Conservation (phyloP, 306 rosid genomes). For the Chamaecrista fasciculata region DNA sequence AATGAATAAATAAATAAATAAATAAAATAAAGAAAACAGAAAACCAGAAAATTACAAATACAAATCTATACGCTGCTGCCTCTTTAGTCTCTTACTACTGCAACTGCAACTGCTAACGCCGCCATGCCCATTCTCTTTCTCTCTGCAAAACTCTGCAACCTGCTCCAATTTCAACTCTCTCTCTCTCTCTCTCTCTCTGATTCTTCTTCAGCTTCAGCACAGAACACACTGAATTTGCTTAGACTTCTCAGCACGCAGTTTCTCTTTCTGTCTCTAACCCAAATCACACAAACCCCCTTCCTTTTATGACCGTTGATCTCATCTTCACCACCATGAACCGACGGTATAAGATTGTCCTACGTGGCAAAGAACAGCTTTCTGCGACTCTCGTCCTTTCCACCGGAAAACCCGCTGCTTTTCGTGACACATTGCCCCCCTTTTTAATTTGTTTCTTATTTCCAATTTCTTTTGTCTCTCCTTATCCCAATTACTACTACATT, state of each 20-base stretch:
- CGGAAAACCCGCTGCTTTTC: conserved; percentile 82
- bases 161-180: conserved; percentile 34
- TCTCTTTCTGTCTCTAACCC: conserved; percentile 28
- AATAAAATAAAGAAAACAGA: conserved; percentile 2
- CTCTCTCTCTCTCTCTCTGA: not conserved
- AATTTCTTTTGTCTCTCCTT: not conserved
- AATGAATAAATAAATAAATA: no score
- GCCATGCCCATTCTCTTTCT: conserved; percentile 50
- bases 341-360: not conserved
- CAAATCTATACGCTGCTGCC: no score
- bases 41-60: conserved; percentile 18
- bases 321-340: conserved; percentile 31
- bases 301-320: conserved; percentile 22
- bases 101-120: conserved; percentile 49
- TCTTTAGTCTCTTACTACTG: not conserved
- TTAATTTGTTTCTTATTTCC: conserved; percentile 9
- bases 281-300: conserved; percentile 36
- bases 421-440: conserved; percentile 32
- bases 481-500: not conserved
- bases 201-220: conserved; percentile 12
- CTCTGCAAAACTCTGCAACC: conserved; percentile 37
- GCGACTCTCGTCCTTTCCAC: conserved; percentile 48
- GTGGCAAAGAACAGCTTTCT: conserved; percentile 47
- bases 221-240: no score
- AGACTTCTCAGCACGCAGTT: conserved; percentile 38